phyloP scores from a whole-genome alignment of 768 basidiomycete genomes.

The Dictyophora rubrovolvata region DNA sequence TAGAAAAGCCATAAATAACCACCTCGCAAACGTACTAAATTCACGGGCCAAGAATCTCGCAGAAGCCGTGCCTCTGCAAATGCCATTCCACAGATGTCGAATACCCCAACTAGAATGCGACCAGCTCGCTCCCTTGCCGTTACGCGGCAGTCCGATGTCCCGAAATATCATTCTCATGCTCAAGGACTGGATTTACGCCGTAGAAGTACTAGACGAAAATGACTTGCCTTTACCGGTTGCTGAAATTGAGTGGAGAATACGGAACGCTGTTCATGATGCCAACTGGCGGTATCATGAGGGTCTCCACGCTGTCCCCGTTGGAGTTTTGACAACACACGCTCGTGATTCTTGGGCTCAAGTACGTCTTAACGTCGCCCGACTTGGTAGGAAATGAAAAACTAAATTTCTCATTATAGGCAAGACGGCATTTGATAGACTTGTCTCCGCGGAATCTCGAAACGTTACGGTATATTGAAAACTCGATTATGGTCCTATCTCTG shows the following conservation, averaged over 20 bases:
- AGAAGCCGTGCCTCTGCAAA: conserved; percentile 7
- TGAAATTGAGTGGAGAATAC: conserved; percentile 37
- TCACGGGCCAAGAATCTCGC: conserved; percentile 16
- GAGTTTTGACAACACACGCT: conserved; percentile 67
- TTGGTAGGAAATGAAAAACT: not conserved
- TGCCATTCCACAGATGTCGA: conserved; percentile 60
- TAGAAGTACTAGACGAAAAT: conserved; percentile 50
- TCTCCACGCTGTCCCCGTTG: conserved; percentile 51
- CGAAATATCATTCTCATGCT: conserved; percentile 59
- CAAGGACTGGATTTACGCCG: conserved; percentile 69
- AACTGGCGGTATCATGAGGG: conserved; percentile 36
- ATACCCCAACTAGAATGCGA: conserved; percentile 65
- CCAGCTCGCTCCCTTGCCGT: conserved; percentile 39
- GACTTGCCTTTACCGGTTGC: conserved; percentile 24
- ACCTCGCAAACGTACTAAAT: not conserved
- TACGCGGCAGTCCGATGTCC: conserved; percentile 35
- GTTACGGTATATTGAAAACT: conserved; percentile 57
- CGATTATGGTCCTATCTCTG: conserved; percentile 70
- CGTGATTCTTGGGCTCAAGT: conserved; percentile 78
- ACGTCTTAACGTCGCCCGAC: conserved; percentile 2
- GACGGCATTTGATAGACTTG: conserved; percentile 54
- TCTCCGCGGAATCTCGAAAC: conserved; percentile 54
- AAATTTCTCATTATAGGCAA: conserved; percentile 42
- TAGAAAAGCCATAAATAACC: conserved; percentile 23
- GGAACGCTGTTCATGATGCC: conserved; percentile 47